Conservation (phyloP, 1,139 yeast genomes). For the Protomyces arabidopsidicola region DNA sequence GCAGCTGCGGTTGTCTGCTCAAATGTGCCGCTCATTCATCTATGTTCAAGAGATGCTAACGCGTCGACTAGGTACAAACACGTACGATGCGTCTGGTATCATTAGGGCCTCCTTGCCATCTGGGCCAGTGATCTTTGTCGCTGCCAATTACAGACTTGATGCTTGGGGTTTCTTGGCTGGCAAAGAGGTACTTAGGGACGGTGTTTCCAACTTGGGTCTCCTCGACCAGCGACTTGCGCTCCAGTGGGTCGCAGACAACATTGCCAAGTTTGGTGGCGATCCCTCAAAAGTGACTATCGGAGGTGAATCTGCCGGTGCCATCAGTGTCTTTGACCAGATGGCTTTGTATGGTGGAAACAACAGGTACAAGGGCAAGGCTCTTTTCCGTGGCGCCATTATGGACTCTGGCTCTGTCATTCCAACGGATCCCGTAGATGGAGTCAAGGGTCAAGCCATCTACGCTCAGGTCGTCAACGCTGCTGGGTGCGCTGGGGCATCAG, state of each 20-base stretch:
- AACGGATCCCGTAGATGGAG: background rate
- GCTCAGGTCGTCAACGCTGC: background rate
- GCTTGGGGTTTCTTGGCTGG: conserved; percentile 38
- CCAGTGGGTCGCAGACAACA: conserved; percentile 42
- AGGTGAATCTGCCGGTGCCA: conserved; percentile 15
- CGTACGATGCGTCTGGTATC: background rate
- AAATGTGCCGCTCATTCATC: too few species aligned
- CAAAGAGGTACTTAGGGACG: conserved; percentile 25
- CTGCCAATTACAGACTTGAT: conserved; percentile 39
- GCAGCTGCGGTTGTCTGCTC: too few species aligned
- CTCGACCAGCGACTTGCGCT: conserved; percentile 40
- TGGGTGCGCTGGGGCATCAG: background rate
- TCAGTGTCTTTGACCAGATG: conserved; percentile 7
- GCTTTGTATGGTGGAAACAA: background rate
- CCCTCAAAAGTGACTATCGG: conserved; percentile 35
- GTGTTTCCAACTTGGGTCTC: conserved; percentile 38
- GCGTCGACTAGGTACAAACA: conserved; percentile 7
- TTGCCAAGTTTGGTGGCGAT: conserved; percentile 41
- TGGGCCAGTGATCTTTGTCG: conserved; percentile 35
- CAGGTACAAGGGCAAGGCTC: conserved; percentile 1
- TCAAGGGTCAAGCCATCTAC: background rate
- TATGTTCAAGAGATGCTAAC: too few species aligned
- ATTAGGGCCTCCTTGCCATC: background rate
- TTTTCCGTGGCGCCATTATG: conserved; percentile 4
- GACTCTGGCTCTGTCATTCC: background rate